These are phyloP conservation scores for Aspergillus steynii DNA, from an alignment of 495 filamentous ascomycete genomes.

Conservation along the genomic window DNA sequence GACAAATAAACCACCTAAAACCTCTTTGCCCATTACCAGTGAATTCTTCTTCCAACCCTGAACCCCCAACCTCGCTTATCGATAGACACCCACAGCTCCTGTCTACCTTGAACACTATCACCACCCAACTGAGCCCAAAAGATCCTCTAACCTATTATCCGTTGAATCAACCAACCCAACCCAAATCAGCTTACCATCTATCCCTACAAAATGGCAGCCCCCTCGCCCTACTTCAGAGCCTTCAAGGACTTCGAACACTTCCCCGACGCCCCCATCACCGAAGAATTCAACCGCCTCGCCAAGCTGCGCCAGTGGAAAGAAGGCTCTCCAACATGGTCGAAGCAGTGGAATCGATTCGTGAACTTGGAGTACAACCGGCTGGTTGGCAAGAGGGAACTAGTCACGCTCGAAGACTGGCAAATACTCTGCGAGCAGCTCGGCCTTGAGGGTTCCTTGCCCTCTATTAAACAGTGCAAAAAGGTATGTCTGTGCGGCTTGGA, in stretches of 20 bases:
- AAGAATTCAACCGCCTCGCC: conserved; percentile 27
- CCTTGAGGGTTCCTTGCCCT: conserved; percentile 21
- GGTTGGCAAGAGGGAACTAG: conserved; percentile 15
- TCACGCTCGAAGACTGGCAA: conserved; percentile 27
- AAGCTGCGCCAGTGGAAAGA: conserved; percentile 21
- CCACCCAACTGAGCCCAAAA: background rate
- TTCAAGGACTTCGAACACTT: conserved; percentile 21
- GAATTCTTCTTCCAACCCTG: background rate
- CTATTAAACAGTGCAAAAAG: conserved; percentile 43
- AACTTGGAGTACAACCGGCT: conserved; percentile 22
- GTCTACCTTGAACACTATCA: background rate
- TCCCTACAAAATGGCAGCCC: background rate
- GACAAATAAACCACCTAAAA: no score
- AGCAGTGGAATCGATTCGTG: conserved; percentile 24
- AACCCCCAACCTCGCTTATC: background rate
- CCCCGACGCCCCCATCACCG: conserved; percentile 11
- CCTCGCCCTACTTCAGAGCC: conserved; percentile 12
- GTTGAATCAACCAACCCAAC: background rate
- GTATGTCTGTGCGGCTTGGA: conserved; percentile 19
- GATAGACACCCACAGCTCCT: background rate
- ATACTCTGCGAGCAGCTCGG: conserved; percentile 35
- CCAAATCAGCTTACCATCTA: background rate
- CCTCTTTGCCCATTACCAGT: no score
- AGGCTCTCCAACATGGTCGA: conserved; percentile 20
- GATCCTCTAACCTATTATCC: background rate